Conservation (phyloP, 441 rosid genomes). For the Raphanus hybrid region DNA sequence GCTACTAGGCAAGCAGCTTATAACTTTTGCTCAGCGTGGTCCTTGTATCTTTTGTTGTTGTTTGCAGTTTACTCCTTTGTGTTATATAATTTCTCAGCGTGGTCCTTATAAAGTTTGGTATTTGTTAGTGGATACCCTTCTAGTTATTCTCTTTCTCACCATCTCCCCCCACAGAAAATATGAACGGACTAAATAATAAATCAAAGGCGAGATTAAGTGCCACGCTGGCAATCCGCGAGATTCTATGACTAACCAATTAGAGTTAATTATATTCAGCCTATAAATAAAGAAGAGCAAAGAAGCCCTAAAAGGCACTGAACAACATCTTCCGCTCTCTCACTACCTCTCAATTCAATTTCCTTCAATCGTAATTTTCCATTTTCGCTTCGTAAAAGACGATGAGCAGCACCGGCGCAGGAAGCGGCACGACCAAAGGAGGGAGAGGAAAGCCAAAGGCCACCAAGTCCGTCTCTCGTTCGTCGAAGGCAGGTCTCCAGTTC, state of each 20-base stretch:
- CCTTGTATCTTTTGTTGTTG: too few relatives aligned
- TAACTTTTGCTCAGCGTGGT: too few relatives aligned
- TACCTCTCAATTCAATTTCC: not conserved
- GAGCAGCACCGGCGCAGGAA: conserved; percentile 43
- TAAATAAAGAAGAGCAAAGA: not conserved
- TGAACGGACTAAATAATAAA: not conserved
- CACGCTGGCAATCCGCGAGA: conserved; percentile 27
- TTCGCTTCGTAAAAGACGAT: not conserved
- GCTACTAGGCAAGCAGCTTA: not conserved
- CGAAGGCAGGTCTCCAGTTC: conserved; percentile 78
- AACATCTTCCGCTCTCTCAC: not conserved
- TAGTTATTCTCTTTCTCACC: not conserved
- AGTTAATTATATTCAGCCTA: not conserved
- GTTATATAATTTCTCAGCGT: too few relatives aligned
- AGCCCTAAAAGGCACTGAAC: conserved; percentile 3
- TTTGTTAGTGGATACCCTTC: not conserved
- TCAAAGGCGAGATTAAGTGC: conserved; percentile 20
- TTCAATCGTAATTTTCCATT: not conserved
- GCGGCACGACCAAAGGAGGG: conserved; percentile 72
- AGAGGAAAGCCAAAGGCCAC: conserved; percentile 71
- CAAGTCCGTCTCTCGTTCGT: conserved; percentile 73
- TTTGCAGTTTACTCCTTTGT: too few relatives aligned
- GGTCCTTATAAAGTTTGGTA: not conserved
- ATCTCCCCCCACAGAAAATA: not conserved
- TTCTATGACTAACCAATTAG: not conserved